Percentiles rank a stretch among this genome's conserved stretches.
Evolutionary conservation across 2,329 filamentous ascomycete species (phyloP).

Genomic region (Fusarium chaquense): DNA sequence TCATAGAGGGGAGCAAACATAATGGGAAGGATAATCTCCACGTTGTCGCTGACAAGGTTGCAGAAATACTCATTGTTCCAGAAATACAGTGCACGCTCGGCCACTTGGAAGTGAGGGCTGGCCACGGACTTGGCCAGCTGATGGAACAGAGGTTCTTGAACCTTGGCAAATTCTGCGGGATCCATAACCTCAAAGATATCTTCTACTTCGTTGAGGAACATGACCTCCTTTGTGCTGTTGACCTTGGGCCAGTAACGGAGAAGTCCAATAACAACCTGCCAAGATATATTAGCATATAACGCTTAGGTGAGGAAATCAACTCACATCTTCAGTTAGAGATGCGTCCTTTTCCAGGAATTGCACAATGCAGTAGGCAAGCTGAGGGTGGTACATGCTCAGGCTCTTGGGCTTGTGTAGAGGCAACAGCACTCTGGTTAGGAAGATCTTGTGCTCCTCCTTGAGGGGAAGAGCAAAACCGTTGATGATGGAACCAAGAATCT

Average conservation of each 20-base stretch:
- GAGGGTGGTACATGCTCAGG: conserved; percentile 99
- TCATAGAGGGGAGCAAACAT: conserved; percentile 99
- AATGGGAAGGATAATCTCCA: conserved; percentile 97
- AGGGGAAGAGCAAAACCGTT: conserved; percentile 96
- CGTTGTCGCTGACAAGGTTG: conserved; percentile 98
- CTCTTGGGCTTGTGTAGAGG: conserved; percentile 99
- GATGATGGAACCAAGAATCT: conserved; percentile 98
- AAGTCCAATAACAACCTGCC: conserved; percentile 91
- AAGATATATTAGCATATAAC: conserved; percentile 23
- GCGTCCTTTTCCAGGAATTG: conserved; percentile 99
- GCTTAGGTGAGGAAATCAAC: neutral
- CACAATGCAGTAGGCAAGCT: conserved; percentile 98
- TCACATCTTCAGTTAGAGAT: conserved; percentile 92
- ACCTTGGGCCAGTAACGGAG: conserved; percentile 99
- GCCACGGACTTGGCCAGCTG: conserved; percentile 98
- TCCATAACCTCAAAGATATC: conserved; percentile 99
- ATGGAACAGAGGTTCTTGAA: conserved; percentile 96
- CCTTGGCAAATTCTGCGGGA: conserved; percentile 96
- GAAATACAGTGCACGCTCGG: conserved; percentile 96
- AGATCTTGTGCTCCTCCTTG: conserved; percentile 99
- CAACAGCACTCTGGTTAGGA: conserved; percentile 91
- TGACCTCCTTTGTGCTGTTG: conserved; percentile 99
- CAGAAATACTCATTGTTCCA: conserved; percentile 99
- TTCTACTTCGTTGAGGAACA: conserved; percentile 99
- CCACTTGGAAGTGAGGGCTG: conserved; percentile 98